Evolutionary conservation across 2,329 filamentous ascomycete genomes (phyloP).

Genomic region (Elsinoe necatrix): DNA sequence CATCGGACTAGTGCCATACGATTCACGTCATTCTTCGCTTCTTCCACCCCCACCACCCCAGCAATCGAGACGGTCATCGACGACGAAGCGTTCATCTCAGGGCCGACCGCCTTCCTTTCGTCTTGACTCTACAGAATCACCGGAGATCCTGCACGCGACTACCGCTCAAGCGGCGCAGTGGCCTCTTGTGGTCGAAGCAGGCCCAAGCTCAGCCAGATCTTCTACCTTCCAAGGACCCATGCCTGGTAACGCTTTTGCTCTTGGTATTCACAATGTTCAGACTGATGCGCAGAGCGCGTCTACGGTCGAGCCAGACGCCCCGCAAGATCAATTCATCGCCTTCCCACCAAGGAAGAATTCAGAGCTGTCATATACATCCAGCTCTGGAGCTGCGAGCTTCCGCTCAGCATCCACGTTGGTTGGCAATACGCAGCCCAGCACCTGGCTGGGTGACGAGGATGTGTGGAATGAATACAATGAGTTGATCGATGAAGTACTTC

Average conservation of each 20-base stretch:
- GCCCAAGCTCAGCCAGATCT: conserved; percentile 17
- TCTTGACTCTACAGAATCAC: conserved; percentile 23
- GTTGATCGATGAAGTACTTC: conserved; percentile 62
- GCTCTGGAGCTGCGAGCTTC: conserved; percentile 53
- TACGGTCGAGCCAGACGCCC: background rate
- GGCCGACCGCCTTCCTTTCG: conserved; percentile 19
- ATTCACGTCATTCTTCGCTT: conserved; percentile 22
- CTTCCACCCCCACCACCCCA: conserved; percentile 23
- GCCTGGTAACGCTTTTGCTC: conserved; percentile 10
- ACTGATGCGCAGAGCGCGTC: background rate
- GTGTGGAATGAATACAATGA: conserved; percentile 94
- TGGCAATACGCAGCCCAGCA: conserved; percentile 47
- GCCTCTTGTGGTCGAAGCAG: conserved; percentile 20
- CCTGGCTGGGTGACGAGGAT: conserved; percentile 57
- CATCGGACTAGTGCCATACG: conserved; percentile 24
- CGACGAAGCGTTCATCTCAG: conserved; percentile 9
- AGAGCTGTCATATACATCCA: conserved; percentile 55
- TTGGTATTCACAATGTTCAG: conserved; percentile 4
- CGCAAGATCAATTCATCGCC: conserved; percentile 55
- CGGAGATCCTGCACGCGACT: conserved; percentile 23
- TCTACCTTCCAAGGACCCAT: conserved; percentile 12
- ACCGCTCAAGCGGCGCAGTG: conserved; percentile 19
- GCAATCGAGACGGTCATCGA: background rate
- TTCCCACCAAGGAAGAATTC: conserved; percentile 70
- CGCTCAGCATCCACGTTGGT: conserved; percentile 39